Conservation (phyloP, 2,329 filamentous ascomycete species). For the Fusarium citri region DNA sequence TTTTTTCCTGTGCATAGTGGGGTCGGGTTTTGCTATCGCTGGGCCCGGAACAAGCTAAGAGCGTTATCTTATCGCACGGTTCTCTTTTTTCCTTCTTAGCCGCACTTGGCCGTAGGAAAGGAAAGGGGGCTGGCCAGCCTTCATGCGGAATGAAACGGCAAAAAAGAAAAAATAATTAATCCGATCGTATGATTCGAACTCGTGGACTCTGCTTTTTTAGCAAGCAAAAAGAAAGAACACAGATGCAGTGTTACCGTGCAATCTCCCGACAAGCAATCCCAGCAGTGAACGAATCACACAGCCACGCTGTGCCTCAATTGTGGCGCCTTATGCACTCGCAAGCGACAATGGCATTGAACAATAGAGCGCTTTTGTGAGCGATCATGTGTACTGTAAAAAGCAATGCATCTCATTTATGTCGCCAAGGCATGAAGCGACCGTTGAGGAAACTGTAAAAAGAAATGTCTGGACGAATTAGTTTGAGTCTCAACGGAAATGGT, state of each 20-base stretch:
- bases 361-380: not conserved
- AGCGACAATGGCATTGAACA: not conserved
- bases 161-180: not conserved
- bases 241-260: not conserved
- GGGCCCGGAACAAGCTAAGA: constrained; percentile 1
- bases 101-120: not conserved
- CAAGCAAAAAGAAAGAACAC: not conserved
- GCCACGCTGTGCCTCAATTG: not conserved
- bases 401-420: not conserved
- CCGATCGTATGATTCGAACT: not conserved
- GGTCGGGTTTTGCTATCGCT: constrained; percentile 1
- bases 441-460: not conserved
- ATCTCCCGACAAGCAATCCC: not conserved
- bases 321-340: not conserved
- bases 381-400: not conserved
- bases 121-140: not conserved
- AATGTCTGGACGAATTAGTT: not conserved
- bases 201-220: not conserved
- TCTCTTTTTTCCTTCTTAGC: not conserved
- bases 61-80: constrained; percentile 10
- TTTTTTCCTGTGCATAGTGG: constrained; percentile 1
- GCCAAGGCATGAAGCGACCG: not conserved
- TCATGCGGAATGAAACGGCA: not conserved
- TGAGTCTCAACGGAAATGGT: not conserved
- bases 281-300: not conserved